Percentiles rank a stretch among this genome's conserved stretches.
Conservation (phyloP, 345 rosid genomes). For the Microthlaspi erraticum region DNA sequence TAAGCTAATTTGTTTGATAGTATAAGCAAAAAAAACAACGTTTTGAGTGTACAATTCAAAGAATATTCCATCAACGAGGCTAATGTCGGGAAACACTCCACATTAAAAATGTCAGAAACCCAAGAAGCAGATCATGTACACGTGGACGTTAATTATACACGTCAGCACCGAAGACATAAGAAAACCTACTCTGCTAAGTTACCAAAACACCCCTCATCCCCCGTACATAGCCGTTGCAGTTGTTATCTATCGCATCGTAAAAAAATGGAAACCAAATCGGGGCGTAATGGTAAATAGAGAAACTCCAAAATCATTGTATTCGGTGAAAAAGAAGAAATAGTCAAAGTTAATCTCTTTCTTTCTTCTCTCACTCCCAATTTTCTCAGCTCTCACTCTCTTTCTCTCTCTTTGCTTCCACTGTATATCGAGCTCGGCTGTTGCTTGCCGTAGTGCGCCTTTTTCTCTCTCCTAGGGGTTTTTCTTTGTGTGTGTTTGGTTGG, state of each 20-base stretch:
- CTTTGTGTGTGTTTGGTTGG: slow-evolving; percentile 4
- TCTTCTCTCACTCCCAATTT: not conserved
- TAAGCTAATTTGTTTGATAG: slow-evolving; percentile 6
- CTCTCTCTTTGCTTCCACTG: slow-evolving; percentile 33
- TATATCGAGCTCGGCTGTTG: slow-evolving; percentile 24
- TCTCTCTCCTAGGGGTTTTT: slow-evolving; percentile 49
- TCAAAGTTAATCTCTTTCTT: slow-evolving; percentile 27
- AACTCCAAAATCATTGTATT: slow-evolving; percentile 33
- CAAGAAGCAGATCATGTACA: slow-evolving; percentile 34
- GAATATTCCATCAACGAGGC: slow-evolving; percentile 50
- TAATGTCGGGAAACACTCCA: slow-evolving; percentile 38
- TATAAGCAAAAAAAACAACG: slow-evolving; percentile 19
- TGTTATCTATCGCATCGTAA: slow-evolving; percentile 12
- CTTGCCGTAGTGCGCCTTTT: slow-evolving; percentile 31
- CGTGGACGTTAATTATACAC: slow-evolving; percentile 32
- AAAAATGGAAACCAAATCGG: slow-evolving; percentile 4
- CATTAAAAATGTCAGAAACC: slow-evolving; percentile 37
- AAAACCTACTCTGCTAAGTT: not conserved
- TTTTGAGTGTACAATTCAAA: slow-evolving; percentile 46
- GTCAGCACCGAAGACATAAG: slow-evolving; percentile 4
- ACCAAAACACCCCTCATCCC: slow-evolving; percentile 31
- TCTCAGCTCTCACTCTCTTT: slow-evolving; percentile 21
- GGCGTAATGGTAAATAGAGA: slow-evolving; percentile 39
- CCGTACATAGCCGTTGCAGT: slow-evolving; percentile 48
- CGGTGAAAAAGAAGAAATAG: slow-evolving; percentile 33